These are phyloP conservation scores for Botryotinia globosa DNA, from an alignment of 2,329 filamentous ascomycete genomes.

Conservation along the genomic window DNA sequence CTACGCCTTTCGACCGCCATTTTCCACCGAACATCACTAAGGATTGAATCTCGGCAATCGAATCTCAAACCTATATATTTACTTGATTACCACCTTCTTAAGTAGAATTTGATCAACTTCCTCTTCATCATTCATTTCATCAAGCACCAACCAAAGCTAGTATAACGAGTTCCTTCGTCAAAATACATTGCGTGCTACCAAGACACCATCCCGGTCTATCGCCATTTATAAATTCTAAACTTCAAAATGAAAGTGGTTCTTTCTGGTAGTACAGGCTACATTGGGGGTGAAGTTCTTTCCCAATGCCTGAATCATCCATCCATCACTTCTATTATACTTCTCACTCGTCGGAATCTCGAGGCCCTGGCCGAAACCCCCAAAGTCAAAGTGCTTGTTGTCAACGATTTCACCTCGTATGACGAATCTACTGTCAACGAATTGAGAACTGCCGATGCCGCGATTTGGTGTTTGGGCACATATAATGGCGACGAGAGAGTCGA, in stretches of 20 bases:
- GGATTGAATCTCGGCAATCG: not conserved
- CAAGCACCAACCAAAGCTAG: not conserved
- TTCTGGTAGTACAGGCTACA: not conserved
- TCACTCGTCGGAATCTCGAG: not conserved
- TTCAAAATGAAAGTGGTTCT: not conserved
- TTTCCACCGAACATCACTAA: not conserved
- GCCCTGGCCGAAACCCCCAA: not conserved
- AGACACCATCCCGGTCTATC: not conserved
- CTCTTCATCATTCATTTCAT: not conserved
- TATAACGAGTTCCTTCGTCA: not conserved
- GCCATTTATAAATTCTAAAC: not conserved
- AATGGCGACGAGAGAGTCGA: not conserved
- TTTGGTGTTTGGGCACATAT: constrained; percentile 6
- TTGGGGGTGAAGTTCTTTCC: not conserved
- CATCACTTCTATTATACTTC: not conserved
- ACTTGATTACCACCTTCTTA: not conserved
- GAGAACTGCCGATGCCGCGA: not conserved
- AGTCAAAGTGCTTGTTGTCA: not conserved
- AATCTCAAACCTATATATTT: not conserved
- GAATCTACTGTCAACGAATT: not conserved
- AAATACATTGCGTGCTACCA: too few species aligned
- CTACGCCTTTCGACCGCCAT: not conserved
- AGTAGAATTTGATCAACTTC: not conserved
- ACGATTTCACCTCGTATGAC: constrained; percentile 1
- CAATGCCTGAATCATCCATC: not conserved